Conservation (phyloP, 2,329 filamentous ascomycete species). For the Aspergillus jensenii region DNA sequence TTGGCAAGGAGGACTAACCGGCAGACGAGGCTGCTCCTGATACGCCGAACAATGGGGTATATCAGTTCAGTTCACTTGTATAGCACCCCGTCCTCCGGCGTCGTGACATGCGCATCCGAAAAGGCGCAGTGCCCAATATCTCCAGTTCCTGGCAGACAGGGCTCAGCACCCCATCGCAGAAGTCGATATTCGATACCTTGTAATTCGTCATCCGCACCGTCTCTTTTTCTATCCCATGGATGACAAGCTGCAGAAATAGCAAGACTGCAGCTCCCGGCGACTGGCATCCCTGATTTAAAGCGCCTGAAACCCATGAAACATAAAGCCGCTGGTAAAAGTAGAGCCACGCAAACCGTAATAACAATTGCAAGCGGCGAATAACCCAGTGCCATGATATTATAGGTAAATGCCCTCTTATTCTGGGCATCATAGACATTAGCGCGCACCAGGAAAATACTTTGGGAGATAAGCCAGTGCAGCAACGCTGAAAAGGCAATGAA, state of each 20-base stretch:
- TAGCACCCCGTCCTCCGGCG: background rate
- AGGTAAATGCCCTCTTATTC: too few relatives aligned
- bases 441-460: background rate
- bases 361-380: background rate
- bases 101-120: background rate
- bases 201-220: too few relatives aligned
- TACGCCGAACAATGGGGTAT: too few relatives aligned
- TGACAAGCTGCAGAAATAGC: slow-evolving; percentile 37
- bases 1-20: too few relatives aligned
- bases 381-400: background rate
- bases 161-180: background rate
- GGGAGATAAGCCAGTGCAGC: background rate
- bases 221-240: background rate
- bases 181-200: background rate
- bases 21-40: too few relatives aligned
- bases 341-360: background rate
- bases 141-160: background rate
- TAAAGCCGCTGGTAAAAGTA: background rate
- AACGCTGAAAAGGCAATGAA: too few relatives aligned
- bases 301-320: slow-evolving; percentile 16
- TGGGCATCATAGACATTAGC: background rate
- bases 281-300: slow-evolving; percentile 25
- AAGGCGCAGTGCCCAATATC: background rate
- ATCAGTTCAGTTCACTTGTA: background rate
- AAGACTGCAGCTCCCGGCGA: slow-evolving; percentile 32